Conservation (phyloP, 306 rosid species). For the Astragalus membranaceus region DNA sequence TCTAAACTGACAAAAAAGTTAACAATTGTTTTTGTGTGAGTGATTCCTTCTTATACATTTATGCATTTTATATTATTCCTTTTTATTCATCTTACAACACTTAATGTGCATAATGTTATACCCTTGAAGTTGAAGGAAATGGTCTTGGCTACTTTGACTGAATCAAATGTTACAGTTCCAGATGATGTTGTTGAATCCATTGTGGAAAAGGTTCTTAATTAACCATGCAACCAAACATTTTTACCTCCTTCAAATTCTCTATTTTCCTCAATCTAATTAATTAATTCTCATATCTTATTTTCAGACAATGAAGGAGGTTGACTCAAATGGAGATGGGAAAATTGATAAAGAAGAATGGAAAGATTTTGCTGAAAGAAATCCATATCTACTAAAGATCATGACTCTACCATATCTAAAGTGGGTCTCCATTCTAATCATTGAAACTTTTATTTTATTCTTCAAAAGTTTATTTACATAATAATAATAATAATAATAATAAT, state of each 20-base stretch:
- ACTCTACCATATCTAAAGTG: constrained; percentile 67
- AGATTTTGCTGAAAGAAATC: constrained; percentile 43
- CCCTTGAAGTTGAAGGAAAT: constrained; percentile 62
- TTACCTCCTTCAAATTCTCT: neutral
- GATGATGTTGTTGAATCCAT: constrained; percentile 55
- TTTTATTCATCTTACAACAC: neutral
- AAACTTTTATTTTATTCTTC: neutral
- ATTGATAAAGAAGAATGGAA: constrained; percentile 69
- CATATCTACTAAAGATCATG: constrained; percentile 61
- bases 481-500: neutral
- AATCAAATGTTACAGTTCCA: constrained; percentile 43
- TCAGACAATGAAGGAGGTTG: constrained; percentile 61
- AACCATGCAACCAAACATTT: neutral
- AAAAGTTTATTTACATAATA: neutral
- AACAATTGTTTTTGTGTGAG: no score
- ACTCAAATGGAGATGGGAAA: constrained; percentile 62
- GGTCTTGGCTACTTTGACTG: constrained; percentile 60
- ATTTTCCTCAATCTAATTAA: neutral
- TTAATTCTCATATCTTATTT: neutral
- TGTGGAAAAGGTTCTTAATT: constrained; percentile 48
- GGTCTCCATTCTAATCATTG: constrained; percentile 17
- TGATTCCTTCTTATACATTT: neutral
- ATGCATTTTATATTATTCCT: neutral
- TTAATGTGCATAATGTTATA: neutral
- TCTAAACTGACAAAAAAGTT: no score